phyloP scores from a whole-genome alignment of 768 basidiomycete genomes.

The Daedaleopsis sinensis region DNA sequence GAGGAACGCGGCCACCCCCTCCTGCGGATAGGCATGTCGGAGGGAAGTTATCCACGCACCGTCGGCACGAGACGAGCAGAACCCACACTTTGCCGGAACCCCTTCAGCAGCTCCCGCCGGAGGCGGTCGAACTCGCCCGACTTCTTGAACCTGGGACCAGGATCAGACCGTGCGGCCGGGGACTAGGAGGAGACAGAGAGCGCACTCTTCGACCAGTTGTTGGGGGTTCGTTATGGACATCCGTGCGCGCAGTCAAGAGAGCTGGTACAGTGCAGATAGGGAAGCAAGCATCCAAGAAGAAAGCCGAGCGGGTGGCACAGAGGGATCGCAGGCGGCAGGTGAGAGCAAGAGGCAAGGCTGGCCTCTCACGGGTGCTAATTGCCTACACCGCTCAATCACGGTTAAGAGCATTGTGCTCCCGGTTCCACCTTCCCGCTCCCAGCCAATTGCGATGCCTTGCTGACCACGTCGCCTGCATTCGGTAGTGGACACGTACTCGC shows the following conservation, averaged over 20 bases:
- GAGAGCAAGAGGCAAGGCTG: constrained; percentile 18
- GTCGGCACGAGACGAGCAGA: constrained; percentile 5
- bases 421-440: neutral
- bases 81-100: constrained; percentile 66
- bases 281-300: constrained; percentile 10
- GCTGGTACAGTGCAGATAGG: neutral
- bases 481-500: constrained; percentile 6
- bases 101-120: constrained; percentile 61
- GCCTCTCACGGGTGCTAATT: constrained; percentile 10
- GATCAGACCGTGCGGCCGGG: constrained; percentile 2
- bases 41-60: constrained; percentile 12
- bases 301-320: constrained; percentile 11
- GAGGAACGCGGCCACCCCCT: constrained; percentile 54
- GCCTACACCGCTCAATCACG: constrained; percentile 9
- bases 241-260: neutral
- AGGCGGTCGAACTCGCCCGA: constrained; percentile 79
- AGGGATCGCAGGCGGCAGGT: constrained; percentile 18
- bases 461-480: constrained; percentile 11
- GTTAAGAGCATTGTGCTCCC: constrained; percentile 11
- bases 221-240: constrained; percentile 61
- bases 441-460: neutral
- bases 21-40: constrained; percentile 39
- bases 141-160: constrained; percentile 64
- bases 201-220: constrained; percentile 68
- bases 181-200: neutral